Evolutionary conservation across 176 grass and related monocot species (phyloP).

Genomic region (Puccinellia tenuiflora): DNA sequence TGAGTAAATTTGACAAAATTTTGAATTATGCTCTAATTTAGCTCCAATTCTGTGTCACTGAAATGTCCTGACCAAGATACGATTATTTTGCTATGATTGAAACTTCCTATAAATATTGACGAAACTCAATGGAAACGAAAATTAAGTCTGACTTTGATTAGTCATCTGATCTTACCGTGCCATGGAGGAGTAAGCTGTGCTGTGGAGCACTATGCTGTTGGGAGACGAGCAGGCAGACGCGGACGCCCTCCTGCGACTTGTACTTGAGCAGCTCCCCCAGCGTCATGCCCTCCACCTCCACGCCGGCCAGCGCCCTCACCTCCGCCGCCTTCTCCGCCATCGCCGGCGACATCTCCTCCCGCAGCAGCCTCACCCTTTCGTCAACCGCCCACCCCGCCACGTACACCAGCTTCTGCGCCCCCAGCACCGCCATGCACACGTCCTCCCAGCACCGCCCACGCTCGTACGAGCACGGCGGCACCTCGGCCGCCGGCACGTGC

Average conservation of each 20-base stretch:
- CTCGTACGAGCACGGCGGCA: too few species aligned
- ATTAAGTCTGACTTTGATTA: not conserved
- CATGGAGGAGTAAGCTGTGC: conserved; percentile 17
- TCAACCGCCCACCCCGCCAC: conserved; percentile 75
- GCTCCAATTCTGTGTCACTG: not conserved
- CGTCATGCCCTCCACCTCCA: conserved; percentile 19
- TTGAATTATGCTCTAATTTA: not conserved
- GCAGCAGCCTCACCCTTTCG: conserved; percentile 35
- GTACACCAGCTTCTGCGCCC: conserved; percentile 74
- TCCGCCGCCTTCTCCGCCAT: conserved; percentile 23
- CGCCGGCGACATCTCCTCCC: conserved; percentile 35
- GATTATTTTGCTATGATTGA: not conserved
- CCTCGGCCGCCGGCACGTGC: conserved; percentile 19
- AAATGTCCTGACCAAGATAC: not conserved
- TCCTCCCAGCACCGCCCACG: conserved; percentile 85
- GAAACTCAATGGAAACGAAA: not conserved
- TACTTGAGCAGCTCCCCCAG: conserved; percentile 71
- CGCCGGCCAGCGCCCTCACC: not conserved
- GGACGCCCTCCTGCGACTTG: conserved; percentile 80
- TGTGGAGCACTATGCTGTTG: conserved; percentile 65
- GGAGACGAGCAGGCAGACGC: conserved; percentile 72
- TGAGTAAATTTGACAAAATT: not conserved
- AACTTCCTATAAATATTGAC: not conserved
- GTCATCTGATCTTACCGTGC: not conserved
- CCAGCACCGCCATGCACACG: conserved; percentile 59